Evolutionary conservation across 148 eudicot species (phyloP).

Genomic region (Chenopodium album): DNA sequence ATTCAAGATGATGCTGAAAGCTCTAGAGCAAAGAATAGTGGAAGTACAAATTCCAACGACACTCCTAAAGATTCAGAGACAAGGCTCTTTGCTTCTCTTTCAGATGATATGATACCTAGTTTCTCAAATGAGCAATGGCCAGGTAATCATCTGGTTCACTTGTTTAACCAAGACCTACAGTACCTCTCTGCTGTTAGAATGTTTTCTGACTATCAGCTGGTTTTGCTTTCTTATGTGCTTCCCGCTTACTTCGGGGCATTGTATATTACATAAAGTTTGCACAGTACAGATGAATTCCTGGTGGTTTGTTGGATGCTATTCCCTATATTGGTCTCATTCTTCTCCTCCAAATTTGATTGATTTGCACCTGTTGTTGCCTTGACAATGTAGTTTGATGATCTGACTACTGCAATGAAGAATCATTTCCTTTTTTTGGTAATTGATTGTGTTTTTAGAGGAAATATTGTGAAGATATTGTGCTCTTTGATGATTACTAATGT

Average conservation of each 20-base stretch:
- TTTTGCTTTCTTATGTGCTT: slow-evolving; percentile 31
- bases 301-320: background rate
- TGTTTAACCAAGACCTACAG: slow-evolving; percentile 10
- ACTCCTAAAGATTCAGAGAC: slow-evolving; percentile 15
- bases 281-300: slow-evolving; percentile 4
- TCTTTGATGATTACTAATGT: background rate
- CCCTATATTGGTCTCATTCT: slow-evolving; percentile 12
- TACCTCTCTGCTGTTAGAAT: slow-evolving; percentile 10
- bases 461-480: background rate
- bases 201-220: background rate
- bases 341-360: background rate
- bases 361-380: background rate
- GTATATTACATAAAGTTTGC: slow-evolving; percentile 37
- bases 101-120: background rate
- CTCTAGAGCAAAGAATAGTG: slow-evolving; percentile 20
- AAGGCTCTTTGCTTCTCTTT: background rate
- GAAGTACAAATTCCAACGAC: slow-evolving; percentile 9
- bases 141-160: slow-evolving; percentile 2
- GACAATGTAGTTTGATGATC: background rate
- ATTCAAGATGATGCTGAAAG: background rate
- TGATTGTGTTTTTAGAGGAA: background rate
- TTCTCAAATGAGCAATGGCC: slow-evolving; percentile 2
- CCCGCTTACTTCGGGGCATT: slow-evolving; percentile 24
- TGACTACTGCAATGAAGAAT: background rate
- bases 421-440: background rate